phyloP scores from a whole-genome alignment of 345 rosid genomes.

The Gossypium rotundifolium region DNA sequence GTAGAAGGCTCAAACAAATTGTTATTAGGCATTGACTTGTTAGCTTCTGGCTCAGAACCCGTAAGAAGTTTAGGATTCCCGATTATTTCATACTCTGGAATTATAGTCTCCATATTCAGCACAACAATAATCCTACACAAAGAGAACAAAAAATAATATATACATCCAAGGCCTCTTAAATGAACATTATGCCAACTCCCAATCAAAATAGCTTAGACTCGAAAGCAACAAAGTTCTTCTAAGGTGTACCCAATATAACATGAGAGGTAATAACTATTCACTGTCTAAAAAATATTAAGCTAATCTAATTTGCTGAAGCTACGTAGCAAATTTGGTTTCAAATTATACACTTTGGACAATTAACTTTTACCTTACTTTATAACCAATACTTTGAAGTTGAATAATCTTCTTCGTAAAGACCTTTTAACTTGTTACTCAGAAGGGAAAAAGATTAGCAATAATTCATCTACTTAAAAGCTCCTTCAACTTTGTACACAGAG shows the following conservation, averaged over 20 bases:
- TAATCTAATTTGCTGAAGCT: neutral
- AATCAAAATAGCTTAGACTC: neutral
- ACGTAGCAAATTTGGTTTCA: neutral
- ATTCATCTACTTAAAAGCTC: neutral
- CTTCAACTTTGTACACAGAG: neutral
- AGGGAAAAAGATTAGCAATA: neutral
- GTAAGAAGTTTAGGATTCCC: conserved; percentile 58
- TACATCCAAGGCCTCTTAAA: neutral
- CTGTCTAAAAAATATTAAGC: neutral
- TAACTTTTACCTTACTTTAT: neutral
- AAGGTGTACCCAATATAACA: neutral
- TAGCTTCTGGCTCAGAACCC: conserved; percentile 38
- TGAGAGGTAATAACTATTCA: neutral
- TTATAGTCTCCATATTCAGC: conserved; percentile 74
- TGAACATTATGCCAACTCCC: neutral
- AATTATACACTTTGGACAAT: neutral
- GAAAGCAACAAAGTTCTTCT: neutral
- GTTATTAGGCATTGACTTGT: conserved; percentile 30
- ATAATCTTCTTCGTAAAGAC: neutral
- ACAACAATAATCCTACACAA: conserved; percentile 67
- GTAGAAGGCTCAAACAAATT: conserved; percentile 23
- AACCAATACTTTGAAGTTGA: neutral
- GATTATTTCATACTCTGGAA: conserved; percentile 56
- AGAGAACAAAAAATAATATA: conserved; percentile 1
- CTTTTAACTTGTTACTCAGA: neutral